Evolutionary conservation across 208 protist genomes (phyloP).

Genomic region (Borovskyia barvae): DNA sequence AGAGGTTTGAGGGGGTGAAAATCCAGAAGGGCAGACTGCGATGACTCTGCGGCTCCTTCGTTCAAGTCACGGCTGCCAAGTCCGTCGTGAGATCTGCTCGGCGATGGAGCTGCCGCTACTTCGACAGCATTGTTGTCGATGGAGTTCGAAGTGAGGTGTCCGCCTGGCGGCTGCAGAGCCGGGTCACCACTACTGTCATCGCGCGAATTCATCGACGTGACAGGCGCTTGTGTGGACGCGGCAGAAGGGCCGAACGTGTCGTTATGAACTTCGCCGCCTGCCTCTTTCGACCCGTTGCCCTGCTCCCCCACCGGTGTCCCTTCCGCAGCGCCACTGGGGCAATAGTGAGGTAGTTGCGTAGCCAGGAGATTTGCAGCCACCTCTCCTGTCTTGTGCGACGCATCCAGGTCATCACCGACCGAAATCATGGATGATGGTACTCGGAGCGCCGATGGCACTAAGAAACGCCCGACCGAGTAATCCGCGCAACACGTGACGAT

Average conservation of each 20-base stretch:
- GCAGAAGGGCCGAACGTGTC: conserved; percentile 12
- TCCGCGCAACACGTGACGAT: conserved; percentile 83
- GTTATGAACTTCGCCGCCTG: conserved; percentile 4
- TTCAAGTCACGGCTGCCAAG: conserved; percentile 31
- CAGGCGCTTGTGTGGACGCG: conserved; percentile 18
- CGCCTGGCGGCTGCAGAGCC: background rate
- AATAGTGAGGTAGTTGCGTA: background rate
- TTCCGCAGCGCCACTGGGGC: background rate
- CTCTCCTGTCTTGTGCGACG: too few species aligned
- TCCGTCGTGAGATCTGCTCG: conserved; percentile 11
- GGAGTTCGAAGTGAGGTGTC: background rate
- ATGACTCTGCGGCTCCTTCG: conserved; percentile 41
- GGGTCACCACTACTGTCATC: background rate
- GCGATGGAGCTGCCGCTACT: background rate
- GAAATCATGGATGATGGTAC: background rate
- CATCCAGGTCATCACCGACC: background rate
- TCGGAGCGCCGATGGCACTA: conserved; percentile 47
- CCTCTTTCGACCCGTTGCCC: background rate
- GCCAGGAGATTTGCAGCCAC: background rate
- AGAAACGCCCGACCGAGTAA: conserved; percentile 77
- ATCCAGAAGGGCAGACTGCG: conserved; percentile 18
- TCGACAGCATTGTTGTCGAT: background rate
- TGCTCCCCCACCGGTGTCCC: background rate
- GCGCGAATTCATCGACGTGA: background rate
- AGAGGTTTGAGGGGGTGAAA: conserved; percentile 69